phyloP scores from a whole-genome alignment of 352 stramenopile genomes.

The Discostella stelligera region DNA sequence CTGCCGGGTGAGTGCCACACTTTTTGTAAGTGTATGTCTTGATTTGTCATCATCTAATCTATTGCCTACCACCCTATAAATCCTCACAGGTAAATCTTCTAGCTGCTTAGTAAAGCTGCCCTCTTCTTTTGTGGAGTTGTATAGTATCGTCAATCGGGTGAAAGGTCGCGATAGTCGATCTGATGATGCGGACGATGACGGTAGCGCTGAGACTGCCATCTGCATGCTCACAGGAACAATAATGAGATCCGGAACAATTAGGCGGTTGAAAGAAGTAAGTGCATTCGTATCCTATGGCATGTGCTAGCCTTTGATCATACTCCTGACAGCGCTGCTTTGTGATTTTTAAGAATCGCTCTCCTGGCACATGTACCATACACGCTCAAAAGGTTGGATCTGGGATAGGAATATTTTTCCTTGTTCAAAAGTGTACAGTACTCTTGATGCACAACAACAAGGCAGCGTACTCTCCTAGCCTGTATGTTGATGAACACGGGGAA shows the following conservation, averaged over 20 bases:
- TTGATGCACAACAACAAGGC: slow-evolving; percentile 85
- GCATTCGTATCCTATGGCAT: background rate
- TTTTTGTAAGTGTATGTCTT: slow-evolving; percentile 5
- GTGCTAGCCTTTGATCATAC: slow-evolving; percentile 2
- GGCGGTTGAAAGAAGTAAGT: slow-evolving; percentile 51
- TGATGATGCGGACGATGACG: slow-evolving; percentile 71
- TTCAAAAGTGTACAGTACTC: slow-evolving; percentile 84
- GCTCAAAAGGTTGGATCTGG: slow-evolving; percentile 76
- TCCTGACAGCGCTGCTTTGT: slow-evolving; percentile 12
- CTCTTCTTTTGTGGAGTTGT: slow-evolving; percentile 82
- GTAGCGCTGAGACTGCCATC: slow-evolving; percentile 75
- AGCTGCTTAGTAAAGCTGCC: slow-evolving; percentile 74
- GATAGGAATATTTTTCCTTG: slow-evolving; percentile 84
- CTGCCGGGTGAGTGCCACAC: slow-evolving; percentile 44
- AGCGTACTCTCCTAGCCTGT: slow-evolving; percentile 81
- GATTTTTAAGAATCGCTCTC: slow-evolving; percentile 35
- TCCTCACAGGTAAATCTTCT: slow-evolving; percentile 31
- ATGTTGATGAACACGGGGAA: slow-evolving; percentile 84
- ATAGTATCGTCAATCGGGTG: slow-evolving; percentile 78
- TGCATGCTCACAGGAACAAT: slow-evolving; percentile 81
- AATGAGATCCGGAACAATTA: slow-evolving; percentile 67
- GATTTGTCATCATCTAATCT: background rate
- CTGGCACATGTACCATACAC: slow-evolving; percentile 80
- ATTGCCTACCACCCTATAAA: background rate
- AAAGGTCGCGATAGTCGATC: slow-evolving; percentile 68